Conservation (phyloP, 2,329 filamentous ascomycete species). For the Colletotrichum sp. region DNA sequence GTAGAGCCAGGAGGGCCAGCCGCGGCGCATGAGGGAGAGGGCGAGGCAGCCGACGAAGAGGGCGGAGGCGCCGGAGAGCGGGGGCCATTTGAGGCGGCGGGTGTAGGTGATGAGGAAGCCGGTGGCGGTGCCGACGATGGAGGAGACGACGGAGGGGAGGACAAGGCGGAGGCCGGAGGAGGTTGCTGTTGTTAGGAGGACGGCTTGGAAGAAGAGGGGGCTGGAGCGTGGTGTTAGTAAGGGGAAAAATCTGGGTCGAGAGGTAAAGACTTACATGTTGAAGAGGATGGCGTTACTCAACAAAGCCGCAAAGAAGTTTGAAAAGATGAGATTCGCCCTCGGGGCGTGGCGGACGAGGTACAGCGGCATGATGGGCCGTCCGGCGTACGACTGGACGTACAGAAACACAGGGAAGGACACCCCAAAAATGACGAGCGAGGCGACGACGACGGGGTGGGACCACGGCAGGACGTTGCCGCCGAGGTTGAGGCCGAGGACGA, state of each 20-base stretch:
- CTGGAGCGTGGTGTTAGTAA: constrained; percentile 35
- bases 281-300: constrained; percentile 63
- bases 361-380: constrained; percentile 66
- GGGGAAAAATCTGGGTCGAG: neutral
- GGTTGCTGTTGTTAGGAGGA: constrained; percentile 72
- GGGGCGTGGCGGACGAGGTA: constrained; percentile 54
- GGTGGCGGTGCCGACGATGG: constrained; percentile 58
- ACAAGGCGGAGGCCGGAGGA: constrained; percentile 75
- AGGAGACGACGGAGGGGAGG: constrained; percentile 63
- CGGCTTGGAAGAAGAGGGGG: constrained; percentile 79
- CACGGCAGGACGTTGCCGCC: constrained; percentile 69
- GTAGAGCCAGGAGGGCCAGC: constrained; percentile 58
- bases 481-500: constrained; percentile 66
- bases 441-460: constrained; percentile 63
- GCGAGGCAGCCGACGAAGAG: constrained; percentile 56
- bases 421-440: constrained; percentile 52
- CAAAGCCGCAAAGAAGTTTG: constrained; percentile 57
- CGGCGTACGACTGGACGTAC: constrained; percentile 53
- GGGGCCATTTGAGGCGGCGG: constrained; percentile 63
- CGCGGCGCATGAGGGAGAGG: constrained; percentile 54
- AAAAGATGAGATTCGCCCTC: constrained; percentile 62
- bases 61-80: constrained; percentile 54
- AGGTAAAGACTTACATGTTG: constrained; percentile 51
- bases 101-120: constrained; percentile 68
- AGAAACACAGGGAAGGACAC: constrained; percentile 57